Conservation (phyloP, 352 stramenopile species). For the Phytopythium litorale region DNA sequence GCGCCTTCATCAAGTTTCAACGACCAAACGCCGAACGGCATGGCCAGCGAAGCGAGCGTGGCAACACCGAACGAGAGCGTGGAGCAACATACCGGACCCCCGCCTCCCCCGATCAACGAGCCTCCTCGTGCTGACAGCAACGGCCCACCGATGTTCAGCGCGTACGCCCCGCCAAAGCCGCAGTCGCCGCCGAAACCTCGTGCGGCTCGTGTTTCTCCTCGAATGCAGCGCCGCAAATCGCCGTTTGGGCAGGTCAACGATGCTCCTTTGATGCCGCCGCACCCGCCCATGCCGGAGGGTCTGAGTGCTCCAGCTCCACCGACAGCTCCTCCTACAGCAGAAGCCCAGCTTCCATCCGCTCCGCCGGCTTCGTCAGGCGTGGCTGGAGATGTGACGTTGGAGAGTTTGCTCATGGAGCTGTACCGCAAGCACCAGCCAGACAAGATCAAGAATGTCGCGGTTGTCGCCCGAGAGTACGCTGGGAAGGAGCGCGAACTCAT, state of each 20-base stretch:
- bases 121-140: not conserved
- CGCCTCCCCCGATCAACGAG: not conserved
- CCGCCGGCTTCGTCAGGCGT: not conserved
- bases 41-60: not conserved
- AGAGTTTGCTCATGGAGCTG: conserved; percentile 53
- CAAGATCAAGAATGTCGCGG: conserved; percentile 55
- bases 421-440: conserved; percentile 79
- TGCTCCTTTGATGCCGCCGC: conserved; percentile 4
- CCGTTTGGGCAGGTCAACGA: not conserved
- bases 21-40: not conserved
- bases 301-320: not conserved
- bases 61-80: not conserved
- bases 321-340: not conserved
- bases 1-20: not conserved
- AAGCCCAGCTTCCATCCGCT: not conserved
- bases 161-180: not conserved
- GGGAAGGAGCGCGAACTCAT: conserved; percentile 71
- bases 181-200: not conserved
- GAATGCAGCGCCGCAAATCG: conserved; percentile 2
- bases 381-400: conserved; percentile 33
- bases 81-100: not conserved
- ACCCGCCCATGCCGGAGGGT: conserved; percentile 6
- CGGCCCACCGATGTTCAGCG: conserved; percentile 3
- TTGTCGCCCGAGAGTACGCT: conserved; percentile 50
- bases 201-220: conserved; percentile 3